phyloP scores from a whole-genome alignment of 164 flowering plant species.

The Magnolia kwangsiensis region DNA sequence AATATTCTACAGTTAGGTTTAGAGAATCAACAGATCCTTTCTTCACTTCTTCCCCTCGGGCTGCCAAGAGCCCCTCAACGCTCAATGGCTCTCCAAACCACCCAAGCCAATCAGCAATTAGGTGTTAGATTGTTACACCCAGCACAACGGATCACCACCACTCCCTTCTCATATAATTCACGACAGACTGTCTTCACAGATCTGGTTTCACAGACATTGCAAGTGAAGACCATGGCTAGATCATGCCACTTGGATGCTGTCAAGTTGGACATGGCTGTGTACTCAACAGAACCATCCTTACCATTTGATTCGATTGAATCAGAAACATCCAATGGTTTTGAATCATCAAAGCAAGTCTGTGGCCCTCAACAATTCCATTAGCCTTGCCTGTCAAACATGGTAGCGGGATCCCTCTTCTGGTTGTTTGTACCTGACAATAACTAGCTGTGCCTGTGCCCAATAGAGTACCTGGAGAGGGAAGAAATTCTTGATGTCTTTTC shows the following conservation, averaged over 20 bases:
- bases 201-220: constrained; percentile 90
- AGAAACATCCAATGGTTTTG: constrained; percentile 4
- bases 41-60: constrained; percentile 78
- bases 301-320: constrained; percentile 8
- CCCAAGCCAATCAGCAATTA: constrained; percentile 87
- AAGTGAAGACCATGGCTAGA: constrained; percentile 80
- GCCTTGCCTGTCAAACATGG: constrained; percentile 12
- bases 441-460: constrained; percentile 36
- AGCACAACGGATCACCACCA: constrained; percentile 78
- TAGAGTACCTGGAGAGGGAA: constrained; percentile 20
- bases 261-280: constrained; percentile 43
- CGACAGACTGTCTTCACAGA: constrained; percentile 66
- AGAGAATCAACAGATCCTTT: constrained; percentile 66
- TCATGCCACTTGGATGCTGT: constrained; percentile 70
- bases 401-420: constrained; percentile 27
- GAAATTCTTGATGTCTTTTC: too few species aligned
- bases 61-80: constrained; percentile 74
- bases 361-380: constrained; percentile 14
- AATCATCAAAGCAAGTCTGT: constrained; percentile 6
- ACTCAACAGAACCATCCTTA: constrained; percentile 14
- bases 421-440: background rate
- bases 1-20: constrained; percentile 70
- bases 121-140: constrained; percentile 77
- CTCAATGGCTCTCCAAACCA: constrained; percentile 91
- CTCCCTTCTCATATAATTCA: constrained; percentile 90